Evolutionary conservation across 768 basidiomycete species (phyloP).

Genomic region (Heimioporus sp.): DNA sequence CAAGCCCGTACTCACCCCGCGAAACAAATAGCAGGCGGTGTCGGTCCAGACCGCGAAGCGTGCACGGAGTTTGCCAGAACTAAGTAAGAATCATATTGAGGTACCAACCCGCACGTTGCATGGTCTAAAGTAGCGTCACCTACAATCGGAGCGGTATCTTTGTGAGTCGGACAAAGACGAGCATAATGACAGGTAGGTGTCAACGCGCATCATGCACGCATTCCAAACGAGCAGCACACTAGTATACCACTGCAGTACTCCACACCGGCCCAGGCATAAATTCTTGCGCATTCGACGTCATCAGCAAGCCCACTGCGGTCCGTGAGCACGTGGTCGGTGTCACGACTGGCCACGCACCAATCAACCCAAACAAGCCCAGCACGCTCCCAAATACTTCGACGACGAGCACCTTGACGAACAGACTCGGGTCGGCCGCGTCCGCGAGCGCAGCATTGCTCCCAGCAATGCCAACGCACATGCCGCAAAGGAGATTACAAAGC

Average conservation of each 20-base stretch:
- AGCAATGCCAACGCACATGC: slow-evolving; percentile 90
- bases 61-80: too few relatives aligned
- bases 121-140: too few relatives aligned
- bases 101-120: too few relatives aligned
- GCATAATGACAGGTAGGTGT: too few relatives aligned
- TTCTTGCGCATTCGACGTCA: slow-evolving; percentile 65
- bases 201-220: too few relatives aligned
- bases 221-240: background rate
- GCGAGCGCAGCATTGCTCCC: slow-evolving; percentile 94
- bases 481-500: slow-evolving; percentile 91
- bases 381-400: slow-evolving; percentile 95
- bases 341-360: slow-evolving; percentile 54
- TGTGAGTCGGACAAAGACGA: too few relatives aligned
- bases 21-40: too few relatives aligned
- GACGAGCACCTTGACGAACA: slow-evolving; percentile 96
- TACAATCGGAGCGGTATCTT: too few relatives aligned
- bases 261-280: slow-evolving; percentile 44
- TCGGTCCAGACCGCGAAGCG: too few relatives aligned
- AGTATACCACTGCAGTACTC: slow-evolving; percentile 32
- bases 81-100: too few relatives aligned
- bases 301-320: slow-evolving; percentile 70
- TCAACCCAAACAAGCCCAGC: slow-evolving; percentile 88
- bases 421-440: slow-evolving; percentile 90
- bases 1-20: too few relatives aligned
- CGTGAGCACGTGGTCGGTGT: too few relatives aligned